phyloP scores from a whole-genome alignment of 2,329 filamentous ascomycete genomes.

The Botrytis fragariae region DNA sequence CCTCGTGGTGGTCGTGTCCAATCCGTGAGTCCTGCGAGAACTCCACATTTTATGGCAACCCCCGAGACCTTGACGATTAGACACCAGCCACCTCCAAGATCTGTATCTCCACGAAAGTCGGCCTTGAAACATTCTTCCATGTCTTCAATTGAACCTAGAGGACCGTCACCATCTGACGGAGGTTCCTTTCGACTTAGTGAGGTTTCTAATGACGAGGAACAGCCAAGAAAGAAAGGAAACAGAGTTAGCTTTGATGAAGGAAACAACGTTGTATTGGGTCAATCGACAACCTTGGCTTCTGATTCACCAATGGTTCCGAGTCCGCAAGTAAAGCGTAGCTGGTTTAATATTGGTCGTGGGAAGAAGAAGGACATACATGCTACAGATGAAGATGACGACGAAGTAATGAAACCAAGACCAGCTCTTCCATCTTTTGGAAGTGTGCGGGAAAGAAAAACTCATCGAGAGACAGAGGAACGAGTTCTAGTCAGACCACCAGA shows the following conservation, averaged over 20 bases:
- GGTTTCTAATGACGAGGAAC: conserved; percentile 41
- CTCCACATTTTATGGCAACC: conserved; percentile 63
- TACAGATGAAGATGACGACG: conserved; percentile 62
- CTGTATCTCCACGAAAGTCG: conserved; percentile 74
- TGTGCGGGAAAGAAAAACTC: conserved; percentile 61
- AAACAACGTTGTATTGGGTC: conserved; percentile 53
- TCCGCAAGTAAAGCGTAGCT: conserved; percentile 47
- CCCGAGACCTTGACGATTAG: conserved; percentile 55
- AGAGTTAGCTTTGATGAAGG: conserved; percentile 75
- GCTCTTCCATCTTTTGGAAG: conserved; percentile 74
- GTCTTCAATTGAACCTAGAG: conserved; percentile 50
- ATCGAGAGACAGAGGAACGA: conserved; percentile 53
- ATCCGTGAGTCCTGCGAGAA: conserved; percentile 61
- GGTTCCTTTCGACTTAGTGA: conserved; percentile 41
- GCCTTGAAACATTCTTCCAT: conserved; percentile 60
- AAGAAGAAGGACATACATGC: conserved; percentile 50
- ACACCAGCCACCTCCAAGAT: conserved; percentile 68
- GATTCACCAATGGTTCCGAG: conserved; percentile 44
- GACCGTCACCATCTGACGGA: conserved; percentile 47
- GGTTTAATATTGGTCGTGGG: conserved; percentile 51
- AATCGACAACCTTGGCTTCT: conserved; percentile 43
- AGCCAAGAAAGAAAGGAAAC: conserved; percentile 59
- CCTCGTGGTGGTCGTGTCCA: conserved; percentile 39
- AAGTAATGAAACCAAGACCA: conserved; percentile 71
- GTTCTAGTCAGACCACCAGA: conserved; percentile 56